phyloP scores from a whole-genome alignment of 1,284 basidiomycete genomes.

The Ustilago bromivora region DNA sequence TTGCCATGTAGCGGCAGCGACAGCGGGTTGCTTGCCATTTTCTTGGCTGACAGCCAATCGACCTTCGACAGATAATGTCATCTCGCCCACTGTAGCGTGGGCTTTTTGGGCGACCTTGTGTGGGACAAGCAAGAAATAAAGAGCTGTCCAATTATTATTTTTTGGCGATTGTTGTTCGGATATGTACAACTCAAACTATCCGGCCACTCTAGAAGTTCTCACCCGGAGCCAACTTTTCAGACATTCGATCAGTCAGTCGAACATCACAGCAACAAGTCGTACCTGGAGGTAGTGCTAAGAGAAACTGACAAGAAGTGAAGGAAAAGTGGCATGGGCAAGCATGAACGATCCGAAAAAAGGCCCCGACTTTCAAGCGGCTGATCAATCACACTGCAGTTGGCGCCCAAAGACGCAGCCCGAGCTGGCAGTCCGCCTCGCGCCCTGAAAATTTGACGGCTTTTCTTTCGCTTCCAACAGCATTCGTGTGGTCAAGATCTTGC shows the following conservation, averaged over 20 bases:
- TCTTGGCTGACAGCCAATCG: background rate
- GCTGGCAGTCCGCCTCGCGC: conserved; percentile 29
- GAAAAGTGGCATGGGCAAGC: background rate
- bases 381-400: conserved; percentile 13
- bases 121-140: background rate
- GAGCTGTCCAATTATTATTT: background rate
- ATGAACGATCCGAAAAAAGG: conserved; percentile 4
- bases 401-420: conserved; percentile 25
- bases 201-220: background rate
- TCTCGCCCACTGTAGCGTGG: background rate
- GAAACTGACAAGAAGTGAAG: background rate
- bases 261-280: background rate
- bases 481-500: background rate
- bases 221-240: background rate
- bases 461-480: background rate
- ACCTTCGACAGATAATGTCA: background rate
- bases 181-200: background rate
- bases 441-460: background rate
- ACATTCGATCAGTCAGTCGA: conserved; percentile 5
- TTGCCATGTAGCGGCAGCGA: background rate
- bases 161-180: background rate
- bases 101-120: background rate
- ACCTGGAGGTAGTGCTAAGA: background rate
- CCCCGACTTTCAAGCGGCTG: conserved; percentile 22
- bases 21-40: background rate